Conservation (phyloP, 2,329 filamentous ascomycete species). For the Volutella citrinella region DNA sequence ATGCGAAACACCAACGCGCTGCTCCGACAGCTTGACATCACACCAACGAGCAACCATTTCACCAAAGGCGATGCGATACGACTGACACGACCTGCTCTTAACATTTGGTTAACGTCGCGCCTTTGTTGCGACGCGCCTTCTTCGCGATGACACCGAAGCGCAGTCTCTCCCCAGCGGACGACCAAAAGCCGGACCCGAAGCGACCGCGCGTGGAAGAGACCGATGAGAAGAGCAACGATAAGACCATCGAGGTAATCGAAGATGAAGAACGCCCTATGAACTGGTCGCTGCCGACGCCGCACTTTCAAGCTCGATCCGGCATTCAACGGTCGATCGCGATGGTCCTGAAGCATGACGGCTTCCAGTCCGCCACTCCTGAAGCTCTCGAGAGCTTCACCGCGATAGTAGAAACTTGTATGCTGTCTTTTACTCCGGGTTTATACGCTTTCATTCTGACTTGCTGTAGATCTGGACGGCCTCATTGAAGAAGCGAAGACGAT, state of each 20-base stretch:
- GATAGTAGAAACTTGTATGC: constrained; percentile 56
- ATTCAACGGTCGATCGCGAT: constrained; percentile 56
- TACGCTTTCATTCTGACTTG: too few relatives aligned
- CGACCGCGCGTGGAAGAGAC: constrained; percentile 20
- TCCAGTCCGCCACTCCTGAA: constrained; percentile 50
- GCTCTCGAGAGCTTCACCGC: constrained; percentile 58
- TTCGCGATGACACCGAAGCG: constrained; percentile 40
- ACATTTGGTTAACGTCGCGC: too few relatives aligned
- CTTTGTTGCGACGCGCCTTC: too few relatives aligned
- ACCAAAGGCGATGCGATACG: too few relatives aligned
- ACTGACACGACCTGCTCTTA: too few relatives aligned
- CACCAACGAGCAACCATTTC: too few relatives aligned
- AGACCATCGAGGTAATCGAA: constrained; percentile 8
- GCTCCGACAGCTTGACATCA: too few relatives aligned
- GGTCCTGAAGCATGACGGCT: constrained; percentile 56
- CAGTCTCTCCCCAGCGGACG: constrained; percentile 28
- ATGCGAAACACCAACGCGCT: too few relatives aligned
- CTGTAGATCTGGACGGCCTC: constrained; percentile 47
- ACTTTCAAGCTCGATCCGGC: constrained; percentile 32
- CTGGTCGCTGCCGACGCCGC: constrained; percentile 26
- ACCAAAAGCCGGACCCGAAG: constrained; percentile 27
- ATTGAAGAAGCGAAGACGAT: constrained; percentile 46
- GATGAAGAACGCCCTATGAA: constrained; percentile 16
- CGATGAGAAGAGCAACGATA: constrained; percentile 3
- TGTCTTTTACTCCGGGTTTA: too few relatives aligned